Evolutionary conservation across 1,284 basidiomycete genomes (phyloP).

Genomic region (Apiotrichum gracile): DNA sequence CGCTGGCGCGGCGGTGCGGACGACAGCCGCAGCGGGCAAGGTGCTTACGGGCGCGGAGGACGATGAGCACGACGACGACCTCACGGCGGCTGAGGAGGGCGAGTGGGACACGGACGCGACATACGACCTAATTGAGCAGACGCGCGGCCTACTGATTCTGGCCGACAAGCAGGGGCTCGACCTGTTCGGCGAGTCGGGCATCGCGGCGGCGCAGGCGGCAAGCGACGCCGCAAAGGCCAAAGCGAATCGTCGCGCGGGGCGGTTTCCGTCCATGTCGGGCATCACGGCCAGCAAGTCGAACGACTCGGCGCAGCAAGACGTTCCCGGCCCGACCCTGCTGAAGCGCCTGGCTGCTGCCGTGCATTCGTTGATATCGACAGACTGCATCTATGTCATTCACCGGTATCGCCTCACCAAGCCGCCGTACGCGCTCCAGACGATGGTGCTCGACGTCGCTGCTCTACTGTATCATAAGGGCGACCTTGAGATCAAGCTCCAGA

Average conservation of each 20-base stretch:
- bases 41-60: background rate
- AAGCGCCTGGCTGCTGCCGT: slow-evolving; percentile 19
- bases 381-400: slow-evolving; percentile 28
- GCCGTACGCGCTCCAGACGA: slow-evolving; percentile 36
- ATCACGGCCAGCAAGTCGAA: background rate
- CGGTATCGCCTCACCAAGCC: slow-evolving; percentile 30
- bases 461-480: slow-evolving; percentile 47
- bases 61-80: slow-evolving; percentile 12
- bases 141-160: slow-evolving; percentile 31
- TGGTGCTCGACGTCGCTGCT: slow-evolving; percentile 43
- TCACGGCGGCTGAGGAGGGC: slow-evolving; percentile 17
- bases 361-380: slow-evolving; percentile 18
- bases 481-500: slow-evolving; percentile 37
- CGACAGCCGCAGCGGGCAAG: background rate
- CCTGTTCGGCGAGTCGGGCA: slow-evolving; percentile 20
- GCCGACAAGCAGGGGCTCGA: slow-evolving; percentile 31
- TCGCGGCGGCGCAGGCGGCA: slow-evolving; percentile 3
- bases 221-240: slow-evolving; percentile 15
- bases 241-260: slow-evolving; percentile 15
- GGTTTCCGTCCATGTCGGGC: slow-evolving; percentile 26
- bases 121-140: slow-evolving; percentile 37
- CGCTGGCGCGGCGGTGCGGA: slow-evolving; percentile 10
- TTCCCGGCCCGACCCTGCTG: slow-evolving; percentile 17
- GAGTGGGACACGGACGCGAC: slow-evolving; percentile 31
- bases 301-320: background rate